Conservation (phyloP, 768 basidiomycete species). For the Pulveroboletus ravenelii region DNA sequence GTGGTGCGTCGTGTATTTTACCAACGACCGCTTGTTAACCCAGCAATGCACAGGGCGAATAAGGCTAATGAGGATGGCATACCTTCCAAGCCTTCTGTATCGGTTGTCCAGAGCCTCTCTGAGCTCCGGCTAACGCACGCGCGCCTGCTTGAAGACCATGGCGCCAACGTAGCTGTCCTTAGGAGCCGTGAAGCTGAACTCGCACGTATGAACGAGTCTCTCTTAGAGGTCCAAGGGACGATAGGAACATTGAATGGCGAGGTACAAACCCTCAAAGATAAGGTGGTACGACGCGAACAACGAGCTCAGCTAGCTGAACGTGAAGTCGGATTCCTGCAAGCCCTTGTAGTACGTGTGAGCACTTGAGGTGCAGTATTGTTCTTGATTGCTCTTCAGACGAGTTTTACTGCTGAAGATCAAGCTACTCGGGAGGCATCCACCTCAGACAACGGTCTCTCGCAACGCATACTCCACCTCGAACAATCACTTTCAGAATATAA, state of each 20-base stretch:
- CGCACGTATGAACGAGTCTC: slow-evolving; percentile 33
- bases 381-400: slow-evolving; percentile 40
- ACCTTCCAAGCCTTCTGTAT: slow-evolving; percentile 45
- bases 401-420: slow-evolving; percentile 56
- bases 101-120: slow-evolving; percentile 55
- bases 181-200: slow-evolving; percentile 52
- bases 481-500: slow-evolving; percentile 54
- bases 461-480: slow-evolving; percentile 53
- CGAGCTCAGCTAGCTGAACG: slow-evolving; percentile 44
- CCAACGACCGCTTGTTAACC: slow-evolving; percentile 1
- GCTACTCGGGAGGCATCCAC: slow-evolving; percentile 30
- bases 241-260: slow-evolving; percentile 35
- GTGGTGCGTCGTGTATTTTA: slow-evolving; percentile 38
- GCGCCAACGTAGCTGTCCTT: slow-evolving; percentile 50
- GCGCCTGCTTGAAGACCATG: slow-evolving; percentile 62
- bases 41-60: slow-evolving; percentile 32
- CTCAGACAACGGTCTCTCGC: slow-evolving; percentile 31
- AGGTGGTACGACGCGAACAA: slow-evolving; percentile 35
- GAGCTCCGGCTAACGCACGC: slow-evolving; percentile 60
- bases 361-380: not conserved
- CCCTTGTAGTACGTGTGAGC: slow-evolving; percentile 52
- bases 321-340: slow-evolving; percentile 64
- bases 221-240: slow-evolving; percentile 34
- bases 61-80: slow-evolving; percentile 32
- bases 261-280: slow-evolving; percentile 37